Conservation (phyloP, 2,329 filamentous ascomycete species). For the Ascochyta koolunga region DNA sequence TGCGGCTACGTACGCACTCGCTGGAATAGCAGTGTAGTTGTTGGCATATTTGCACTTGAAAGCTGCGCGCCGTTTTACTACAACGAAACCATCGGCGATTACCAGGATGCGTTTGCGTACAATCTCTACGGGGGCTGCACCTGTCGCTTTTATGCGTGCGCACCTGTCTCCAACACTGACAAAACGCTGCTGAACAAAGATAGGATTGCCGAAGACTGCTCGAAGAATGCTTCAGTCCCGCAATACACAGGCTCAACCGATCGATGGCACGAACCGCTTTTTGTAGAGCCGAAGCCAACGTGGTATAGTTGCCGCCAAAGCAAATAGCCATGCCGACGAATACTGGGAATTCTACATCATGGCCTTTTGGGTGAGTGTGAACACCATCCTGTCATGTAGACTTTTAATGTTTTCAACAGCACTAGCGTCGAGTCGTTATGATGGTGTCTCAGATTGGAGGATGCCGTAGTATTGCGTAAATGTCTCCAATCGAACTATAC, state of each 20-base stretch:
- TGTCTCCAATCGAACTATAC: too few species aligned
- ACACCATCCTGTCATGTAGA: too few species aligned
- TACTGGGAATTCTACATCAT: not conserved
- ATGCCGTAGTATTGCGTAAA: too few species aligned
- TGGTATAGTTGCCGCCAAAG: constrained; percentile 19
- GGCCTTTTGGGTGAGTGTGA: not conserved
- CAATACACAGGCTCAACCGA: constrained; percentile 10
- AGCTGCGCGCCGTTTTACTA: constrained; percentile 10
- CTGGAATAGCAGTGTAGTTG: constrained; percentile 6
- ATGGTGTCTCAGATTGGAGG: too few species aligned
- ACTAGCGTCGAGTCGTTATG: too few species aligned
- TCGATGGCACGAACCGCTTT: constrained; percentile 15
- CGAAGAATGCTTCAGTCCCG: not conserved
- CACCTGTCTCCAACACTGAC: not conserved
- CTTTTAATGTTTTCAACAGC: too few species aligned
- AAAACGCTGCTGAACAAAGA: not conserved
- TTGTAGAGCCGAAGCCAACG: constrained; percentile 18
- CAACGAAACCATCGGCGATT: constrained; percentile 5
- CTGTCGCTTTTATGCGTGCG: constrained; percentile 13
- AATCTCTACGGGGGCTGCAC: constrained; percentile 11
- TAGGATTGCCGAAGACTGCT: constrained; percentile 4
- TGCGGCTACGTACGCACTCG: constrained; percentile 17
- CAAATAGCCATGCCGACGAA: not conserved
- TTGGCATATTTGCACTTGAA: constrained; percentile 4
- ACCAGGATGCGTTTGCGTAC: constrained; percentile 16